phyloP scores from a whole-genome alignment of 345 rosid species.

The Brassica nigra region DNA sequence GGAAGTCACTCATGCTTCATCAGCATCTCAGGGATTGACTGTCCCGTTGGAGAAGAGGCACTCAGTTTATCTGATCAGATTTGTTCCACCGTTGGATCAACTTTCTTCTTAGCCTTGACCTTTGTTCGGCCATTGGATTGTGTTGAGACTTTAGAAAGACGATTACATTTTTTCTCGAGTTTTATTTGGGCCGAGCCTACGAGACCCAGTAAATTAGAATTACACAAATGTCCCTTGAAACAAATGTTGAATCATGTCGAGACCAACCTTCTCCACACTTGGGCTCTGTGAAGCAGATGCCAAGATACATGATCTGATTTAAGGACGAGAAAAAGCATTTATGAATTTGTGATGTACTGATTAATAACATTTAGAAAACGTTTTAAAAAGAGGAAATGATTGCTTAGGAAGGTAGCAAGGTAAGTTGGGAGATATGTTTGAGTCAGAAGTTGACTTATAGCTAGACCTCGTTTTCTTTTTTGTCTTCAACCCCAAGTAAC shows the following conservation, averaged over 20 bases:
- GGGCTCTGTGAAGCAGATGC: background rate
- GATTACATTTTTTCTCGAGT: no score
- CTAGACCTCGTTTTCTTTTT: constrained; percentile 27
- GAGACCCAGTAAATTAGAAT: no score
- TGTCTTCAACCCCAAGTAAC: constrained; percentile 34
- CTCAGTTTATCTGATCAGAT: background rate
- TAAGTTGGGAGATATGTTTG: constrained; percentile 37
- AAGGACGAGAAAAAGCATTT: background rate
- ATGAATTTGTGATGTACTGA: background rate
- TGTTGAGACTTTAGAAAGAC: no score
- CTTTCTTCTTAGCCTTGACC: no score
- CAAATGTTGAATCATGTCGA: background rate
- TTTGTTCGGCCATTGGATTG: no score
- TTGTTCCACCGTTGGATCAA: no score
- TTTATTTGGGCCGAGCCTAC: no score
- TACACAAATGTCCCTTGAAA: no score
- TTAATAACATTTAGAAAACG: background rate
- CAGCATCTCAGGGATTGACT: no score
- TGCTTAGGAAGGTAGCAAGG: constrained; percentile 9
- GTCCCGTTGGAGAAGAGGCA: no score
- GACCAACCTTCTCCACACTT: background rate
- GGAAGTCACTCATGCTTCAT: no score
- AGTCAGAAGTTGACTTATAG: constrained; percentile 33
- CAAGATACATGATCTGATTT: background rate
- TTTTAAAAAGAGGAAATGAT: background rate